These are phyloP conservation scores for Parastagonospora avenae DNA, from an alignment of 2,329 filamentous ascomycete species.

Conservation along the genomic window DNA sequence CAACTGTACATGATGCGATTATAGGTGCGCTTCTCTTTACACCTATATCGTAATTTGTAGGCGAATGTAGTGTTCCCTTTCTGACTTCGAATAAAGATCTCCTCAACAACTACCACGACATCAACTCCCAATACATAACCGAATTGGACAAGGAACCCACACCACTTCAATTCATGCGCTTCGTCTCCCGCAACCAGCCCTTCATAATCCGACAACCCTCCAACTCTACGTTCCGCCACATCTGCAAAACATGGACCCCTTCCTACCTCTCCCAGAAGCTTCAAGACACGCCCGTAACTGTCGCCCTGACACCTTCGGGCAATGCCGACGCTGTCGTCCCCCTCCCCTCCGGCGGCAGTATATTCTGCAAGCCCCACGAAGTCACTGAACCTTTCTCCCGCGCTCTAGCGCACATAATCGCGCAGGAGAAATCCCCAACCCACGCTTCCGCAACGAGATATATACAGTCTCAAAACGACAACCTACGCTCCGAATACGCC, in stretches of 20 bases:
- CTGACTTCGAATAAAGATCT: slow-evolving; percentile 47
- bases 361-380: slow-evolving; percentile 75
- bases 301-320: slow-evolving; percentile 77
- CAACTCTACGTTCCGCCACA: slow-evolving; percentile 67
- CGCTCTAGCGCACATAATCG: slow-evolving; percentile 66
- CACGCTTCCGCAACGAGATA: slow-evolving; percentile 53
- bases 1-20: slow-evolving; percentile 39
- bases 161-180: slow-evolving; percentile 79
- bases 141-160: slow-evolving; percentile 69
- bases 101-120: slow-evolving; percentile 72
- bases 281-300: slow-evolving; percentile 66
- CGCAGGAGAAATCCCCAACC: slow-evolving; percentile 54
- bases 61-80: background rate
- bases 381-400: slow-evolving; percentile 65
- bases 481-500: slow-evolving; percentile 74
- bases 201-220: slow-evolving; percentile 72
- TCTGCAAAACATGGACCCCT: slow-evolving; percentile 66
- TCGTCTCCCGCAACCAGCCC: slow-evolving; percentile 73
- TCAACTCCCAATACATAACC: slow-evolving; percentile 67
- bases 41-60: background rate
- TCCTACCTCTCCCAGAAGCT: slow-evolving; percentile 63
- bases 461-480: slow-evolving; percentile 84
- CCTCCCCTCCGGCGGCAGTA: slow-evolving; percentile 56
- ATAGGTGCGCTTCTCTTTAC: slow-evolving; percentile 38
- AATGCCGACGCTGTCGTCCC: slow-evolving; percentile 67